These are phyloP conservation scores for Guadua angustifolia DNA, from an alignment of 176 grass and related monocot genomes.

Conservation along the genomic window DNA sequence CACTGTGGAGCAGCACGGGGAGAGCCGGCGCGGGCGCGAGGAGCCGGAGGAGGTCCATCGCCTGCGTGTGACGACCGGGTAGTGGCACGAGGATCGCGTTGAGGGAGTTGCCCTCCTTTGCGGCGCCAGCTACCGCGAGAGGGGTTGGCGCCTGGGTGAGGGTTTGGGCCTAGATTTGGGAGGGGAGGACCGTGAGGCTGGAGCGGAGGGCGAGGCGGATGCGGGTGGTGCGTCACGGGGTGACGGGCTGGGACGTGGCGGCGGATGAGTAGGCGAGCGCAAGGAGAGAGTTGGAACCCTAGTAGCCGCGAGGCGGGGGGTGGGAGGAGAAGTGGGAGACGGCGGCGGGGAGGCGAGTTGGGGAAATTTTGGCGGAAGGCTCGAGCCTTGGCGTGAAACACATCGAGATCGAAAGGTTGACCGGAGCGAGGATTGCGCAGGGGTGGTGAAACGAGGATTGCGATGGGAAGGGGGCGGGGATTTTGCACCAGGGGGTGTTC, in stretches of 20 bases:
- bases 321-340: conserved; percentile 13
- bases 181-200: conserved; percentile 26
- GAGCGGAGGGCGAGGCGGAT: not conserved
- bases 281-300: conserved; percentile 39
- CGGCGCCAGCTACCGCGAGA: not conserved
- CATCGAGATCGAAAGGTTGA: too few relatives aligned
- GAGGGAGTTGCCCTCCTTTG: not conserved
- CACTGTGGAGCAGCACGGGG: conserved; percentile 67
- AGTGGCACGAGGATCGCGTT: conserved; percentile 36
- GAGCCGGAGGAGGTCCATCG: conserved; percentile 64
- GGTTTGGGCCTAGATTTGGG: conserved; percentile 46
- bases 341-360: not conserved
- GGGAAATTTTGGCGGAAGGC: not conserved
- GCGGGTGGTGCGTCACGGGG: conserved; percentile 55
- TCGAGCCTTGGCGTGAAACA: too few relatives aligned
- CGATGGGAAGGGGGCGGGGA: too few relatives aligned
- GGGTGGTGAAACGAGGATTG: too few relatives aligned
- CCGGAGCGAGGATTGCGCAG: too few relatives aligned
- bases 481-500: too few relatives aligned
- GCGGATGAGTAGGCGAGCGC: not conserved
- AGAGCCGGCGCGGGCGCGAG: conserved; percentile 66
- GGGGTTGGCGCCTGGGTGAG: conserved; percentile 11
- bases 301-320: not conserved
- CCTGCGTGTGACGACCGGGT: conserved; percentile 62
- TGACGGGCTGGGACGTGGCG: conserved; percentile 51